Conservation (phyloP, 805 yeast genomes). For the Starmera amethionina region DNA sequence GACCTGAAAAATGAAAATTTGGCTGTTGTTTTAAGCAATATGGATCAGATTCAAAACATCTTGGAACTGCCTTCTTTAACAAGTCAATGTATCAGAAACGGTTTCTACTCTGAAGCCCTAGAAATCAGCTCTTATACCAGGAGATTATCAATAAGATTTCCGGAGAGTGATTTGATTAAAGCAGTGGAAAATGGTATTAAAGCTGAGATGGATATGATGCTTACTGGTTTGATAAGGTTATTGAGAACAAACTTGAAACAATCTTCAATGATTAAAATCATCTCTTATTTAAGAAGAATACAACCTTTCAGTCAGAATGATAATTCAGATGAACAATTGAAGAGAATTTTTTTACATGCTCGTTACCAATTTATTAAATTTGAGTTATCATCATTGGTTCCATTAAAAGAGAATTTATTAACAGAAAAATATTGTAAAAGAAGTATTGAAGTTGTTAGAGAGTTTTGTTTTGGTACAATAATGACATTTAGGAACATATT, state of each 20-base stretch:
- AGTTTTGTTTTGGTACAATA: conserved; percentile 66
- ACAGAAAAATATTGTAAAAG: conserved; percentile 61
- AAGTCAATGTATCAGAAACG: conserved; percentile 73
- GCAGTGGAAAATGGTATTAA: conserved; percentile 42
- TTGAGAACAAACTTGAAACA: conserved; percentile 71
- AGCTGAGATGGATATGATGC: conserved; percentile 54
- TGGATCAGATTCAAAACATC: conserved; percentile 67
- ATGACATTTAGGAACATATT: conserved; percentile 59
- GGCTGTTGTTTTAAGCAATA: conserved; percentile 41
- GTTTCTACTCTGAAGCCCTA: conserved; percentile 82
- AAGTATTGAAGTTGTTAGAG: conserved; percentile 77
- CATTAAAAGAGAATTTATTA: conserved; percentile 42
- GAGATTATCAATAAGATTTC: conserved; percentile 61
- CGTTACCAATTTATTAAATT: conserved; percentile 56
- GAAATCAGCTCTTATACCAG: conserved; percentile 71
- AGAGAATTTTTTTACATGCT: conserved; percentile 54
- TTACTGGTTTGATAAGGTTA: conserved; percentile 55
- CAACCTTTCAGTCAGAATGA: conserved; percentile 34
- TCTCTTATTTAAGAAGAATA: conserved; percentile 65
- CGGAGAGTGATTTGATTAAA: conserved; percentile 42
- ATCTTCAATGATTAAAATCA: conserved; percentile 66
- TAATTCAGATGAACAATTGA: conserved; percentile 26
- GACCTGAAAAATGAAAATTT: conserved; percentile 14
- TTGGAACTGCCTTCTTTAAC: conserved; percentile 79
- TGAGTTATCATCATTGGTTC: conserved; percentile 49